Base-by-base conservation (phyloP, 805 yeast genomes). In the Cyberlindnera mrakii region DNA sequence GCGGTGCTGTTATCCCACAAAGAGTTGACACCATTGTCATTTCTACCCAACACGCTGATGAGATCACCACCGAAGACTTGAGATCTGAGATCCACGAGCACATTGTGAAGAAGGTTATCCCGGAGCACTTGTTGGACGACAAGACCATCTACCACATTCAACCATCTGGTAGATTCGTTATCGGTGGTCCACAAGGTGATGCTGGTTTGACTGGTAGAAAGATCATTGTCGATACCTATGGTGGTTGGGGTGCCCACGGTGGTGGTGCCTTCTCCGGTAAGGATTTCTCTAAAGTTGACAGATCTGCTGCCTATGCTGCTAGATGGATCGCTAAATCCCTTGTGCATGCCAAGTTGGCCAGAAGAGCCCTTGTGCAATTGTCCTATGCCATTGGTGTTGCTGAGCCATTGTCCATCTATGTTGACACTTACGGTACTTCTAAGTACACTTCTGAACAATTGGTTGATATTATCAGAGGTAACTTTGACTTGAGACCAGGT, bases 231-330 rank as follows among this genome's bases (percentile, higher is more conserved):
- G 99, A 93, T 73, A 95, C 99, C 54, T 93, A 93, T 76, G 99
- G 99, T 77, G 99, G 99, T 64, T 95, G 99, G 95, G 97, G 99
- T 74, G 98, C 99, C 64, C 99, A 93, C 79, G 99, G 99, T 75
- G 99, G 99, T 79, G 99, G 99, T 79, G 99, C 99, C 54, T 93
- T 93, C 89, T 85, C 96, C 53, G 99, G 99, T 72, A 93, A 93
- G 80, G 99, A 93, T 74, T 93, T 87, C 86, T 88, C 97, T 69
- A 93, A 93, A 80, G 99, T 93, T 64, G 99, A 93, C 73, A 87
- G 99, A 77, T 91, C 98, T 54, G 99, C 99, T 66, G 99, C 99
- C 57, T 93, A 93, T 68, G 97, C 99, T 64, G 99, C 99, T 61
- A 89, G 99, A 78, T 93, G 99, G 99, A 97, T 93, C 62, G 99